These are phyloP conservation scores for Talaromyces proteolyticus DNA, from an alignment of 495 filamentous ascomycete genomes.

Conservation along the genomic window DNA sequence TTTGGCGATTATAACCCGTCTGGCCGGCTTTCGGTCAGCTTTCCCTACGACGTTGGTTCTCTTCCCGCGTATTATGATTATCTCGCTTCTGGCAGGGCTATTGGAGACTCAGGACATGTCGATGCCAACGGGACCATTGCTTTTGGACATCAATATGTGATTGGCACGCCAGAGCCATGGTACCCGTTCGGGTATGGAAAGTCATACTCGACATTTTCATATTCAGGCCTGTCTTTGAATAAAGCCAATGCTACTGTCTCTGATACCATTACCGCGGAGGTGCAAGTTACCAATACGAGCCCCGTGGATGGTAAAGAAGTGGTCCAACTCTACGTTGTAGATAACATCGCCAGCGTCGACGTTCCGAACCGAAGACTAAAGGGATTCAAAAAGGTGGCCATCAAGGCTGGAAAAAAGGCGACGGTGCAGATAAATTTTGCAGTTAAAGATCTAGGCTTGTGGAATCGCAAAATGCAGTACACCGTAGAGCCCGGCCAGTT, in stretches of 20 bases:
- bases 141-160: slow-evolving; percentile 62
- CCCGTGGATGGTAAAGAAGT: slow-evolving; percentile 57
- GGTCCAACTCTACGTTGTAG: slow-evolving; percentile 61
- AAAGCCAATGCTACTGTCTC: slow-evolving; percentile 32
- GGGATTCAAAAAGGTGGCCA: slow-evolving; percentile 59
- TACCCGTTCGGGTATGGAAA: slow-evolving; percentile 64
- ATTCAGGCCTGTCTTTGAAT: slow-evolving; percentile 40
- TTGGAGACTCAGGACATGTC: slow-evolving; percentile 39
- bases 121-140: slow-evolving; percentile 50
- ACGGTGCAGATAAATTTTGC: slow-evolving; percentile 46
- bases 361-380: slow-evolving; percentile 60
- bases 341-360: slow-evolving; percentile 52
- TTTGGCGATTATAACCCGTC: slow-evolving; percentile 60
- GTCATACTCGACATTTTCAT: slow-evolving; percentile 57
- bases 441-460: slow-evolving; percentile 48
- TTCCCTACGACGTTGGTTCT: slow-evolving; percentile 58
- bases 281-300: slow-evolving; percentile 49
- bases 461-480: slow-evolving; percentile 56
- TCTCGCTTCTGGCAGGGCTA: slow-evolving; percentile 52
- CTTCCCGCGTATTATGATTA: slow-evolving; percentile 67
- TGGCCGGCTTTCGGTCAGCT: slow-evolving; percentile 61
- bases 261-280: slow-evolving; percentile 40
- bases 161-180: slow-evolving; percentile 48
- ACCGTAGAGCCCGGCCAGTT: slow-evolving; percentile 65
- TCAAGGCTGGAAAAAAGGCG: slow-evolving; percentile 53